Evolutionary conservation across 331 rosid species (phyloP), one percentile per base, ranked within the genome.

Genomic region (Cydonia oblonga): DNA sequence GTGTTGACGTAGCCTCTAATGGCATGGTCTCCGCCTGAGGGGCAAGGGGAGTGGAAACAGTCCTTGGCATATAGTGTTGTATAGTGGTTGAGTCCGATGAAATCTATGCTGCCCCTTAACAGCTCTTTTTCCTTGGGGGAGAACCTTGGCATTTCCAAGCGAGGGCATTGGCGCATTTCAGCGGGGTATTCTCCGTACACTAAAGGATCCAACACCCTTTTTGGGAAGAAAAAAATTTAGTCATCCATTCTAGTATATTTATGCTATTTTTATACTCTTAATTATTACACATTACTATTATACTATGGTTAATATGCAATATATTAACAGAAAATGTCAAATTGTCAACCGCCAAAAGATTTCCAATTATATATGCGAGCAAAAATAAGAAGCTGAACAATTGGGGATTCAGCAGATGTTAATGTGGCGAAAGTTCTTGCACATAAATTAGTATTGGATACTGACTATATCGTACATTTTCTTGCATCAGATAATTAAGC

Each of bases 151-250:
- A 88, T 72, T 67, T 73, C 81, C 29, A 29, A 70, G 25, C 93
- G 89, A n/a, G 82, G 88, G 49, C 81, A 70, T 22, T 71, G 14
- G 13, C 63, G 84, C 93, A 88, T 88, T 80, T 84, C 90, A n/a
- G 51, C 26, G 20, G 96, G 96, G 66, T 90, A 88, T 13, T 86
- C 86, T 26, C 93, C 96, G 66, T 84, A 79, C 12, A 85, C 84
- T 4, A 88, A 19, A 23, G 93, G 90, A 79, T 90, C 93, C 2
- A 84, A 57, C n/a, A 29, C 6, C 93, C 96, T 90, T 58, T 16
- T 69, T 64, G 26, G 49, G 52, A 85, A 60, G 7, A 52, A 7
- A 29, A 76, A 38, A 15, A 7, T 33, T 38, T 6, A 20, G 29
- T 23, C 62, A 56, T 56, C 28, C 62, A 53, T 56, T 56, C 46